phyloP scores from a whole-genome alignment of 2,329 filamentous ascomycete genomes.

The Pseudogymnoascus sp. region DNA sequence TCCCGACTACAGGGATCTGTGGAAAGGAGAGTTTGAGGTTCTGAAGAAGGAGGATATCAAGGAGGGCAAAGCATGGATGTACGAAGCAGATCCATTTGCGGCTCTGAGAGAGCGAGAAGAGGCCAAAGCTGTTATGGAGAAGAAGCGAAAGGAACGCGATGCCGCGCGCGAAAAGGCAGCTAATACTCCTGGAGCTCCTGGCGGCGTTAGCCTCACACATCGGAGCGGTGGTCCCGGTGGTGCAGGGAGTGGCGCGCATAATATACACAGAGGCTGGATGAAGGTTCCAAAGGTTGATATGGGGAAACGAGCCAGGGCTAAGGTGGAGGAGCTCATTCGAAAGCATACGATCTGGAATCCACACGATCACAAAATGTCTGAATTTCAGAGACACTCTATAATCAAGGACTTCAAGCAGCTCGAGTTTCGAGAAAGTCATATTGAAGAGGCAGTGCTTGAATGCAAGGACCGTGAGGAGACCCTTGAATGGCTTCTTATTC shows the following conservation, averaged over 20 bases:
- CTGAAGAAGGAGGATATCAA: slow-evolving; percentile 76
- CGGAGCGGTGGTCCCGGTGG: slow-evolving; percentile 37
- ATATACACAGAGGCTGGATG: slow-evolving; percentile 65
- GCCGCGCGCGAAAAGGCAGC: slow-evolving; percentile 62
- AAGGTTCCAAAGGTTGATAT: slow-evolving; percentile 87
- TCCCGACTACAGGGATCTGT: slow-evolving; percentile 79
- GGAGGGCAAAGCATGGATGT: slow-evolving; percentile 80
- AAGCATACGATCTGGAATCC: slow-evolving; percentile 82
- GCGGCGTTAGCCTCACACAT: slow-evolving; percentile 39
- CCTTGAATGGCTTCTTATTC: slow-evolving; percentile 91
- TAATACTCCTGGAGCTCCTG: slow-evolving; percentile 53
- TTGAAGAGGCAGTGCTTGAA: slow-evolving; percentile 77
- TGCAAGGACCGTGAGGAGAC: slow-evolving; percentile 91
- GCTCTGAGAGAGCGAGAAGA: slow-evolving; percentile 73
- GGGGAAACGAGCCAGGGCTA: slow-evolving; percentile 69
- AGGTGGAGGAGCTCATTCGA: slow-evolving; percentile 74
- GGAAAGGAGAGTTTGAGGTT: slow-evolving; percentile 79
- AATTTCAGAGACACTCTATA: slow-evolving; percentile 49
- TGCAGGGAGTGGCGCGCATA: slow-evolving; percentile 27
- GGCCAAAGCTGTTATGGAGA: slow-evolving; percentile 66
- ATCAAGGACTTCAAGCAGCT: slow-evolving; percentile 68
- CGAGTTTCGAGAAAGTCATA: slow-evolving; percentile 82
- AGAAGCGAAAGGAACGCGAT: slow-evolving; percentile 67
- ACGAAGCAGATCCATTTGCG: slow-evolving; percentile 89
- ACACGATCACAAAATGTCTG: slow-evolving; percentile 59